Base-by-base conservation (phyloP, 2,329 filamentous ascomycete species). In the Colletotrichum agaves region DNA sequence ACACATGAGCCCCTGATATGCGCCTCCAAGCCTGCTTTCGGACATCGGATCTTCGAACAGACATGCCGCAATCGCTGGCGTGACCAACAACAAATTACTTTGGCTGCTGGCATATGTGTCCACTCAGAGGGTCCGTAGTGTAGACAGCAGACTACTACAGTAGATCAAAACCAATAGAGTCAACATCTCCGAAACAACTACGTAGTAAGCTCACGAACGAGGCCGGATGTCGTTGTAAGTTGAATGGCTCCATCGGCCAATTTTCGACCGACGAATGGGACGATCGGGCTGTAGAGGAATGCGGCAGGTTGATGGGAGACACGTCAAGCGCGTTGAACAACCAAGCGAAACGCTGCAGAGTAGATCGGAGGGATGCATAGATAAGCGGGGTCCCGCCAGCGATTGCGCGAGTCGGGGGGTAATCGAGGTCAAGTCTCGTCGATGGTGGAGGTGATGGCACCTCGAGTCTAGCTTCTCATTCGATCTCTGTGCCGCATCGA, bases 261-360 rank as follows among this genome's bases (percentile, higher is more conserved):
- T 19, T 31, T 23, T 27, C 21, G 13, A 41, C 60, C 17, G 61
- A 55, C 64, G 61, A 64, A 64, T 64, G 44, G 21, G 59, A 63
- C 35, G 63, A 31, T 35, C 49, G 49, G 49, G 17, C 11, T 39
- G 13, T 7, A 43, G 27, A 50, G 63, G 37, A 67, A 67, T 63
- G 59, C 43, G 63, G 63, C 60, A 67, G 43, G 63, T 52, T 39
- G 52, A 61, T 49, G 47, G 46, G n/a, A 64, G 23, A 47, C 46
- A 67, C 53, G 64, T 64, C 61, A 49, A 59, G 61, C 52, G 60
- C 31, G 61, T 47, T 41, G 19, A 47, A 55, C 47, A 39, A 47
- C 50, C 47, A 47, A 39, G 35, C 41, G 19, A 41, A 17, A 12
- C 13, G 37, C 35, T 43, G 53, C 63, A 67, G 11, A 58, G 39